phyloP scores from a whole-genome alignment of 352 stramenopile genomes.

The Pythium aquatile region DNA sequence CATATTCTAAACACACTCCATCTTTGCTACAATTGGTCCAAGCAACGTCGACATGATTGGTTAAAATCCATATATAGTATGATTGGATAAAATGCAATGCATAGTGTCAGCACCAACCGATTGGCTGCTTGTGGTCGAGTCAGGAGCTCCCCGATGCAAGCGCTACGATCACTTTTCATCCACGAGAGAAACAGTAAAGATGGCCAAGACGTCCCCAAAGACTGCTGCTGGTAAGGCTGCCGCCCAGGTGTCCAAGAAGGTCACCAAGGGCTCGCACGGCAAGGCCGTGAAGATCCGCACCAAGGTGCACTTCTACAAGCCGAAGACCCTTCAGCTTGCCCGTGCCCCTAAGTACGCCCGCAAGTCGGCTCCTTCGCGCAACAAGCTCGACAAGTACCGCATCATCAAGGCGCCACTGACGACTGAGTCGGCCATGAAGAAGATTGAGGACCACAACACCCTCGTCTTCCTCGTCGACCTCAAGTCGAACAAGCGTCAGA shows the following conservation, averaged over 20 bases:
- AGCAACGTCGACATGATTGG: conserved; percentile 12
- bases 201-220: conserved; percentile 80
- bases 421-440: conserved; percentile 99
- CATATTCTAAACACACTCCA: background rate
- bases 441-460: conserved; percentile 99
- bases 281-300: conserved; percentile 98
- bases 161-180: conserved; percentile 28
- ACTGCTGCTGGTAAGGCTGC: conserved; percentile 90
- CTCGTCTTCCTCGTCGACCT: conserved; percentile 99
- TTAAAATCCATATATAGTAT: conserved; percentile 7
- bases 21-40: background rate
- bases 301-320: conserved; percentile 99
- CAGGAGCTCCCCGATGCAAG: background rate
- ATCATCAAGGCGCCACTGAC: conserved; percentile 99
- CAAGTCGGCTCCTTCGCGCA: conserved; percentile 92
- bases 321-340: conserved; percentile 95
- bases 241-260: conserved; percentile 91
- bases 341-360: conserved; percentile 96
- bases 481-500: conserved; percentile 99
- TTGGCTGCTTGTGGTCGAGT: conserved; percentile 8
- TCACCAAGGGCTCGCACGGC: conserved; percentile 96
- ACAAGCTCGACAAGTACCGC: conserved; percentile 98
- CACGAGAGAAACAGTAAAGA: conserved; percentile 66
- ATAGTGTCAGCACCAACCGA: conserved; percentile 23
- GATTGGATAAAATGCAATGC: conserved; percentile 24